Percentiles rank a stretch among this genome's conserved stretches.
Evolutionary conservation across 139 green algal species (phyloP).

Genomic region (Haematococcus sp.): DNA sequence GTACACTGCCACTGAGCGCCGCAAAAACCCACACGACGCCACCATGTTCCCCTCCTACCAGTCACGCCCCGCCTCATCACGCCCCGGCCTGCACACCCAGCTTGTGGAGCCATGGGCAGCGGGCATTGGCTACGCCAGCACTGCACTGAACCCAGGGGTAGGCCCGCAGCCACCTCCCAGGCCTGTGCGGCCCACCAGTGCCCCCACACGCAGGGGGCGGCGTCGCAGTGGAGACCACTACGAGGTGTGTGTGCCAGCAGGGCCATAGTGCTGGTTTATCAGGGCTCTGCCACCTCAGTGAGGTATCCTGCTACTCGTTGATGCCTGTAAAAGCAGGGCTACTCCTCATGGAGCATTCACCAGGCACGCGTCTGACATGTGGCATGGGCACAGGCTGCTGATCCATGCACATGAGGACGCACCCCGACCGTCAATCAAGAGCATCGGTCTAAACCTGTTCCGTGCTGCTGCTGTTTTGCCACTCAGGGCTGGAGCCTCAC

Average conservation of each 20-base stretch:
- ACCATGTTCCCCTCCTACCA: slow-evolving; percentile 24
- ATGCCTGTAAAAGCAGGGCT: too few species aligned
- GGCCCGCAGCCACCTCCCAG: background rate
- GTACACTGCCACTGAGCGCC: slow-evolving; percentile 22
- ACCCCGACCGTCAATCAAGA: too few species aligned
- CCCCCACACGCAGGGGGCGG: too few species aligned
- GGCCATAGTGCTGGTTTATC: background rate
- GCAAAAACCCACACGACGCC: slow-evolving; percentile 31
- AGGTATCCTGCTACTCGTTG: too few species aligned
- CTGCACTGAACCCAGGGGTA: background rate
- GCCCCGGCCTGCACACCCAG: background rate
- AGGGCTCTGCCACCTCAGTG: background rate
- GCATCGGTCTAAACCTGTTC: too few species aligned
- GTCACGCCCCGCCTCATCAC: background rate
- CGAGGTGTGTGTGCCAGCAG: background rate
- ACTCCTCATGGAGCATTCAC: too few species aligned
- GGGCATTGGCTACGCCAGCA: background rate
- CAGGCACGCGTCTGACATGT: too few species aligned
- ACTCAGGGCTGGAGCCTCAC: slow-evolving; percentile 24
- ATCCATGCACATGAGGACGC: too few species aligned
- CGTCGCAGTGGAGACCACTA: background rate
- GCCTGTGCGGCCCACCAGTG: too few species aligned
- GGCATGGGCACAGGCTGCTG: too few species aligned
- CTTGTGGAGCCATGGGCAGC: background rate
- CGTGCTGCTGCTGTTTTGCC: too few species aligned